Base-by-base conservation (phyloP, 2,329 filamentous ascomycete genomes). In the Botryotinia convoluta region DNA sequence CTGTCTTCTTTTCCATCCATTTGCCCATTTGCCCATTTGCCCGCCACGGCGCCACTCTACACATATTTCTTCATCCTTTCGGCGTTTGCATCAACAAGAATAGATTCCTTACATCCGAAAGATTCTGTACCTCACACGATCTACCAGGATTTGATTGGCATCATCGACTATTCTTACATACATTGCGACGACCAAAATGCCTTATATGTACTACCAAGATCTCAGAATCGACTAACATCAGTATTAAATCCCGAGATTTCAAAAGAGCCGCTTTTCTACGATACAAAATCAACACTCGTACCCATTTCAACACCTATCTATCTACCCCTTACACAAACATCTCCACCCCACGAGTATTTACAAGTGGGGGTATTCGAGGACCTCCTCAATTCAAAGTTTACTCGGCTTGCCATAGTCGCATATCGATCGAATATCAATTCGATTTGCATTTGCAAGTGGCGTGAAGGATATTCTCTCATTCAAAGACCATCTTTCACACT, bases 391-490 rank as follows among this genome's bases (percentile, higher is more conserved):
- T 63, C 39, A 67, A 54, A 54, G 8, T 39, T 29, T 20, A 54
- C 32, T 9, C 45, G 45, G 2, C 16, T n/a, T 29, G 45, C 45
- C 14, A n/a, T 37, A 51, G 35, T 39, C 44, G 61, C 32, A 67
- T n/a, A 37, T 61, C 32, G 59, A 67, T 67, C 63, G 29, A 18
- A 48, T 12, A 37, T 35, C 64, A 9, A 51, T 67, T 20, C 26
- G 32, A 29, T 51, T 37, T 4, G 26, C n/a, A 12, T 54, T 54
- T 39, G 16, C 64, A 26, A 29, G 48, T 68, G 14, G 63, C n/a
- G 89, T 90, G 44, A 91, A 92, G 81, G 37, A 91, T 93, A 81
- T 92, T 90, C 81, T 90, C 87, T 37, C 14, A 16, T 29, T 29
- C n/a, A 29, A 87, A 74, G 84, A 85, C n/a, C 93, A 93, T 78